Percentiles rank a stretch among this genome's conserved stretches.
Conservation (phyloP, 192 early-diverging fungal genomes). For the Geranomyces variabilis region DNA sequence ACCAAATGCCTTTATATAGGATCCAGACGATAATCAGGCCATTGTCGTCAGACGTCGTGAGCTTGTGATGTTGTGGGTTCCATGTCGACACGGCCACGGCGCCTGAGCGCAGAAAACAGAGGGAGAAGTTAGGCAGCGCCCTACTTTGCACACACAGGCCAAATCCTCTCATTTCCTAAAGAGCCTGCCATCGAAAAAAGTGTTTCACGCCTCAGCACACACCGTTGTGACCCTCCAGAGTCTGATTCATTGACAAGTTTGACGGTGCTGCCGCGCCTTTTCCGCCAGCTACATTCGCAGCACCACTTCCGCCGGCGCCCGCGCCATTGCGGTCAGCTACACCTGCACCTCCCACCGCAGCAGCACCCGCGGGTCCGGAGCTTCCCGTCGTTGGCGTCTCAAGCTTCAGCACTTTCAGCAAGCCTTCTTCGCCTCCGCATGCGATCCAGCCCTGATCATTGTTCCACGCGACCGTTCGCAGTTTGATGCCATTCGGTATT, state of each 20-base stretch:
- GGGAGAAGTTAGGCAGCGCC: too few relatives aligned
- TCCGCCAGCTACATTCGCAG: too few relatives aligned
- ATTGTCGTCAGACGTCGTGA: conserved; percentile 62
- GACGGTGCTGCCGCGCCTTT: conserved; percentile 27
- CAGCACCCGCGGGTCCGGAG: background rate
- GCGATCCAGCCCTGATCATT: conserved; percentile 69
- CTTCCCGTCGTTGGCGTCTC: conserved; percentile 36
- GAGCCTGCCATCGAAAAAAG: too few relatives aligned
- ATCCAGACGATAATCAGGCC: conserved; percentile 71
- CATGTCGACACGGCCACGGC: conserved; percentile 57
- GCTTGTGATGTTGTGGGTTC: conserved; percentile 59
- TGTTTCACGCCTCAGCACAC: conserved; percentile 5
- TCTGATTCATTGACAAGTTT: conserved; percentile 67
- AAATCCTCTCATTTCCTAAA: too few relatives aligned
- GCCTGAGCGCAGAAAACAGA: too few relatives aligned
- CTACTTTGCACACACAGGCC: too few relatives aligned
- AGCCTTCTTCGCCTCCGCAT: conserved; percentile 63
- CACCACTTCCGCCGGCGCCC: conserved; percentile 13
- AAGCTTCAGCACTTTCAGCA: conserved; percentile 66
- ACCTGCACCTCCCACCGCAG: too few relatives aligned
- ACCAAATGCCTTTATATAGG: conserved; percentile 67
- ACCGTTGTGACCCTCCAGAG: conserved; percentile 61
- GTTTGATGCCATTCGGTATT: conserved; percentile 60
- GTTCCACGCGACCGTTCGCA: conserved; percentile 61
- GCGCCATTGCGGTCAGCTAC: background rate